phyloP scores from a whole-genome alignment of 1,284 basidiomycete species.

The Apiotrichum gamsii region DNA sequence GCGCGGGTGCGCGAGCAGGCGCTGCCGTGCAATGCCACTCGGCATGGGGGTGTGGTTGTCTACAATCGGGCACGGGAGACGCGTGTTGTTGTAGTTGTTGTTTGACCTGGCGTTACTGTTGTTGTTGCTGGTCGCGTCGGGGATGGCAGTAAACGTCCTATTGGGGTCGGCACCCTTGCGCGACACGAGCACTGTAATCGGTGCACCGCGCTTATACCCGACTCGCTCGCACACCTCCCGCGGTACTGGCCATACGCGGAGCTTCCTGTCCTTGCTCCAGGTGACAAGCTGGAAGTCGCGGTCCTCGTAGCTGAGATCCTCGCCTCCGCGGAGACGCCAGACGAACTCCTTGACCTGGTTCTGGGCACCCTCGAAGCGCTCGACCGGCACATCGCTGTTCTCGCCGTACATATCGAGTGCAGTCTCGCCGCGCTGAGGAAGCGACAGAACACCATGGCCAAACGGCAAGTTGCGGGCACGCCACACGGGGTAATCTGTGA shows the following conservation, averaged over 20 bases:
- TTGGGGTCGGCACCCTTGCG: conserved; percentile 46
- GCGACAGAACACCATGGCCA: conserved; percentile 76
- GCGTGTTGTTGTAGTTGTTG: not conserved
- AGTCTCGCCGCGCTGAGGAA: conserved; percentile 84
- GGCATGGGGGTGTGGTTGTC: conserved; percentile 20
- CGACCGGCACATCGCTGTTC: conserved; percentile 48
- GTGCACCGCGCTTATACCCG: conserved; percentile 51
- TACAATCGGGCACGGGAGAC: not conserved
- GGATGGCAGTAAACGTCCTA: conserved; percentile 34
- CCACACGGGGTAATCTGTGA: conserved; percentile 87
- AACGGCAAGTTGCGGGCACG: conserved; percentile 88
- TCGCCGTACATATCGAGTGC: conserved; percentile 74
- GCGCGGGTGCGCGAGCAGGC: conserved; percentile 19
- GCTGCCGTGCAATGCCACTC: conserved; percentile 34
- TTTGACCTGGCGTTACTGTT: too few relatives aligned
- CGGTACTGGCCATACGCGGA: conserved; percentile 86
- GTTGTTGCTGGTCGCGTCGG: not conserved
- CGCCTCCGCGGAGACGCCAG: conserved; percentile 65
- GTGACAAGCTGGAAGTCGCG: conserved; percentile 88
- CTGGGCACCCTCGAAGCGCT: conserved; percentile 77
- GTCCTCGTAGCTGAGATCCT: conserved; percentile 52
- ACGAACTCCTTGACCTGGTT: conserved; percentile 98
- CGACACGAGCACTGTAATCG: conserved; percentile 52
- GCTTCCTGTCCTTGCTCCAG: conserved; percentile 90
- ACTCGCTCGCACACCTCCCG: conserved; percentile 51